Conservation (phyloP, 2,329 filamentous ascomycete species). For the Pseudogymnoascus sp. region DNA sequence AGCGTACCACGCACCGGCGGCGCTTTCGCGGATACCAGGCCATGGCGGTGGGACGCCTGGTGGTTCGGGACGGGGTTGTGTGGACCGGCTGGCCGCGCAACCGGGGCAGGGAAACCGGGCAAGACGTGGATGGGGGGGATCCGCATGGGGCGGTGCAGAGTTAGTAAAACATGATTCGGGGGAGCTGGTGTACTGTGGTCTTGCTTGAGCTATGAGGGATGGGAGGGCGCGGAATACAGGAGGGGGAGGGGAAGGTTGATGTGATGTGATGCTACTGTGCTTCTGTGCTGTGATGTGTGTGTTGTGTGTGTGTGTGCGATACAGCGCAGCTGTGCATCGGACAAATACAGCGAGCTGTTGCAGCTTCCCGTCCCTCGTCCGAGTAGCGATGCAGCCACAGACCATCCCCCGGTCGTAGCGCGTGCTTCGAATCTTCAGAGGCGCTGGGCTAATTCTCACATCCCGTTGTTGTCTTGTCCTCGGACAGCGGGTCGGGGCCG, state of each 20-base stretch:
- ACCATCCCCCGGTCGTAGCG: background rate
- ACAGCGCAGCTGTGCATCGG: background rate
- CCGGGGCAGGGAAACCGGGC: conserved; percentile 1
- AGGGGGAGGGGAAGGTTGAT: background rate
- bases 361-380: background rate
- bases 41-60: background rate
- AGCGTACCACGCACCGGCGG: too few species aligned
- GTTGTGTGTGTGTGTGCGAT: background rate
- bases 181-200: background rate
- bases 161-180: background rate
- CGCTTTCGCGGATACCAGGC: background rate
- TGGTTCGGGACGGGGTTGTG: background rate
- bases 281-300: background rate
- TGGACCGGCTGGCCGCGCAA: background rate
- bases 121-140: background rate
- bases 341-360: background rate
- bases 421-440: background rate
- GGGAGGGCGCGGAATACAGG: background rate
- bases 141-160: background rate
- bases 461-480: background rate
- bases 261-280: background rate
- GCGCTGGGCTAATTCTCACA: background rate
- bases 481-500: background rate
- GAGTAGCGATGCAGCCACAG: background rate
- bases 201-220: background rate